Evolutionary conservation across 805 yeast species (phyloP), one percentile per base, ranked within the genome.

Genomic region (Isabelozyma rhagii): DNA sequence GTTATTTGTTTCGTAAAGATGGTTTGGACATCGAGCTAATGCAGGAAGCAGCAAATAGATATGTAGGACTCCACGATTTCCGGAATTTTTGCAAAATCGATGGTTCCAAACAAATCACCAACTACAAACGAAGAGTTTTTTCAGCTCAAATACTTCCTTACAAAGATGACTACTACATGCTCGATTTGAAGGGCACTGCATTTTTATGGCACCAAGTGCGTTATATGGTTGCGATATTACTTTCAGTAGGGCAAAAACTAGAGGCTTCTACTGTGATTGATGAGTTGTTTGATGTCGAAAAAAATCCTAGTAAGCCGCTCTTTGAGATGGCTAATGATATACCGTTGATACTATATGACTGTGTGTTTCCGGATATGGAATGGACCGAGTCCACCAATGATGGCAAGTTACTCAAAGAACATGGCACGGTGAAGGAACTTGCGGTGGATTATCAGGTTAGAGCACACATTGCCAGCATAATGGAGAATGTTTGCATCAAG

Each of bases 151-250:
- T 89, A 10, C 53, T 72, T 10, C 68, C 59, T 17, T 55, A 62
- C 9, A 57, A 64, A 48, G 72, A 74, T 31, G 81, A 79, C 4
- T 74, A 80, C 48, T 87, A 75, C 59, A 85, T 84, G 49, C 83
- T 93, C 64, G 91, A 90, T 62, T 70, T 94, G 47, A 76, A 80
- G 53, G 99, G 99, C 0, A 75, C 88, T 1, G 99, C 98, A 8
- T 94, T 94, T 58, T 69, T 94, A 49, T 94, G 98, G 98, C 98
- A 94, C 64, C 99, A 94, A 67, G 99, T 94, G 15, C 80, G 99
- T 50, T 91, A 96, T 57, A 94, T 94, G 94, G 81, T 91, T 72
- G 97, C 96, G 0, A 74, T 87, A 9, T 64, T 94, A 49, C 81
- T 94, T 47, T 67, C 87, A 21, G 83, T 91, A 7, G 99, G 97